These are phyloP conservation scores for Paecilomyces niveus DNA, from an alignment of 2,329 filamentous ascomycete species.

Conservation along the genomic window DNA sequence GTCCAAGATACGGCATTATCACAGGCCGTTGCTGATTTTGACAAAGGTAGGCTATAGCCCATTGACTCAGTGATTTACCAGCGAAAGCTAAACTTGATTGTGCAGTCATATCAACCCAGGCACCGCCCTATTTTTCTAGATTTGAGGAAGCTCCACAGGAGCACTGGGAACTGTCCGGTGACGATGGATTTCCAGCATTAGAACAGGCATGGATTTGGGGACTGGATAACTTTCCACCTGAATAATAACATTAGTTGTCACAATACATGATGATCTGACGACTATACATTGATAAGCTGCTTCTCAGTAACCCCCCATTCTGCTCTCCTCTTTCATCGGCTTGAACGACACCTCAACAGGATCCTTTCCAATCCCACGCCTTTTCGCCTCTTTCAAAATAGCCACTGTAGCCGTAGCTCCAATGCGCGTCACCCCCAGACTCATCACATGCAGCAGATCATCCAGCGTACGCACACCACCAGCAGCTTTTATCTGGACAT, in stretches of 20 bases:
- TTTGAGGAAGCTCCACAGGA: not conserved
- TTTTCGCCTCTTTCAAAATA: conserved; percentile 50
- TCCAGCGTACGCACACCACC: conserved; percentile 52
- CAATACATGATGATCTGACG: too few species aligned
- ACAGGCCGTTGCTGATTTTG: too few species aligned
- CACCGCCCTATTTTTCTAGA: too few species aligned
- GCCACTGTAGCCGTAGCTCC: conserved; percentile 49
- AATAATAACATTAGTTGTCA: too few species aligned
- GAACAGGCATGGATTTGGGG: not conserved
- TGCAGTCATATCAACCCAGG: too few species aligned
- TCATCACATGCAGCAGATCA: conserved; percentile 49
- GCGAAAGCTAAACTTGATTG: too few species aligned
- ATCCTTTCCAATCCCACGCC: conserved; percentile 40
- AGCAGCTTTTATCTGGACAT: conserved; percentile 52
- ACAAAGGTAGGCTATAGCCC: too few species aligned
- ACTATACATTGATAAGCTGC: too few species aligned
- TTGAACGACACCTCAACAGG: conserved; percentile 11
- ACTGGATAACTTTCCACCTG: not conserved
- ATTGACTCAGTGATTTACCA: too few species aligned
- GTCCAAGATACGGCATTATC: too few species aligned
- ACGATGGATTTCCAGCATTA: not conserved
- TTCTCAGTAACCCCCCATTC: too few species aligned
- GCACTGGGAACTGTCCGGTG: not conserved
- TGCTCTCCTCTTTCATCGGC: not conserved
- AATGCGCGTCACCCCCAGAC: conserved; percentile 48